Evolutionary conservation across 768 basidiomycete species (phyloP).

Genomic region (Mycena rosella): DNA sequence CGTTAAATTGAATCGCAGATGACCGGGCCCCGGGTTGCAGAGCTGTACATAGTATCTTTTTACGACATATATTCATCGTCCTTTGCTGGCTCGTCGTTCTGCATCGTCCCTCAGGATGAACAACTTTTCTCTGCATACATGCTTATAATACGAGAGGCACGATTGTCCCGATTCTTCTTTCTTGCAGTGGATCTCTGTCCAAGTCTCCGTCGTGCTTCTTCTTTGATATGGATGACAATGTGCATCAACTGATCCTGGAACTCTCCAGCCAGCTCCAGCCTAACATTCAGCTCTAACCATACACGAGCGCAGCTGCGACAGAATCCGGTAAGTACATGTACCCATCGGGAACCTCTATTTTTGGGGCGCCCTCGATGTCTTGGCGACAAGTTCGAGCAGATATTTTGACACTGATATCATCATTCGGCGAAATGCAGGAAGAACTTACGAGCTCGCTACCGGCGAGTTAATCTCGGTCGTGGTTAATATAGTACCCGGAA

Average conservation of each 20-base stretch:
- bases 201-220: too few relatives aligned
- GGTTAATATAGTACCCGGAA: too few relatives aligned
- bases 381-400: constrained; percentile 15
- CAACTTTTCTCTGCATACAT: not conserved
- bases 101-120: not conserved
- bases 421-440: constrained; percentile 26
- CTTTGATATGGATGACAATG: not conserved
- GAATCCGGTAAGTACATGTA: not conserved
- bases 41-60: constrained; percentile 1
- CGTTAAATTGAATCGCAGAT: constrained; percentile 41
- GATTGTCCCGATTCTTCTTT: not conserved
- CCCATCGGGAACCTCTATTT: constrained; percentile 10
- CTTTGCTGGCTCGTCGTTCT: not conserved
- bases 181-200: not conserved
- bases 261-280: too few relatives aligned
- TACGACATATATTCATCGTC: constrained; percentile 2
- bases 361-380: constrained; percentile 2
- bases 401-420: too few relatives aligned
- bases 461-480: not conserved
- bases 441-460: constrained; percentile 16
- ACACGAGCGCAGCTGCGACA: not conserved
- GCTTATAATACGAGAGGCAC: not conserved
- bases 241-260: too few relatives aligned
- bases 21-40: not conserved
- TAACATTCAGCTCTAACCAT: too few relatives aligned